Base-by-base conservation (phyloP, 495 filamentous ascomycete species). In the Haplographium delicatum region DNA sequence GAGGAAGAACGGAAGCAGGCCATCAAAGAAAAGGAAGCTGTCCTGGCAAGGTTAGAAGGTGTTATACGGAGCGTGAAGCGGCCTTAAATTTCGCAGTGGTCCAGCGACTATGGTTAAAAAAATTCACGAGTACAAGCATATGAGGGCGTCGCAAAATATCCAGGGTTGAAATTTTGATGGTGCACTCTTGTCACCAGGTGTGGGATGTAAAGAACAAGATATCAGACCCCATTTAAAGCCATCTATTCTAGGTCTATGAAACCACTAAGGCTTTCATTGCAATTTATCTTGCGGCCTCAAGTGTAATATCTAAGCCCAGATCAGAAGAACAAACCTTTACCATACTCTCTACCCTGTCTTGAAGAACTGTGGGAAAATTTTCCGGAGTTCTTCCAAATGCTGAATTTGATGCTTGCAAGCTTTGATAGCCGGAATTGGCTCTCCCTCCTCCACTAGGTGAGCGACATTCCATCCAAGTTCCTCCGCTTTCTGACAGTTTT, bases 361-460 rank as follows among this genome's bases (percentile, higher is more conserved):
- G 74, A 95, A 95, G 57, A 91, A 75, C 47, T 87, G 76, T 0
- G 90, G 88, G 59, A 91, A 95, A 31, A 81, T 65, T 0, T 65
- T 62, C 39, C 86, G 73, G 47, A 96, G 66, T 58, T 94, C 85
- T 51, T 88, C 77, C 22, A 96, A 69, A 50, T 77, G 74, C 24
- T 73, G 70, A 52, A 96, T 82, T 59, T 84, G 77, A 60, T 84
- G 81, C 53, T 84, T 76, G 31, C 80, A 81, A 7, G 82, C 84
- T 38, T 68, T 78, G 4, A 68, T 70, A 23, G 61, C 61, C 0
- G 89, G 89, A 13, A 71, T 58, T 20, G 75, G 69, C 31, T 85
- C 65, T 1, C 69, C 75, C 8, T 84, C 76, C 58, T 95, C 91
- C 0, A 96, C 77, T n/a, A 95, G 71, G 63, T 96, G 89, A 24